Evolutionary conservation across 495 filamentous ascomycete species (phyloP).

Genomic region (Trichoderma reesei): DNA sequence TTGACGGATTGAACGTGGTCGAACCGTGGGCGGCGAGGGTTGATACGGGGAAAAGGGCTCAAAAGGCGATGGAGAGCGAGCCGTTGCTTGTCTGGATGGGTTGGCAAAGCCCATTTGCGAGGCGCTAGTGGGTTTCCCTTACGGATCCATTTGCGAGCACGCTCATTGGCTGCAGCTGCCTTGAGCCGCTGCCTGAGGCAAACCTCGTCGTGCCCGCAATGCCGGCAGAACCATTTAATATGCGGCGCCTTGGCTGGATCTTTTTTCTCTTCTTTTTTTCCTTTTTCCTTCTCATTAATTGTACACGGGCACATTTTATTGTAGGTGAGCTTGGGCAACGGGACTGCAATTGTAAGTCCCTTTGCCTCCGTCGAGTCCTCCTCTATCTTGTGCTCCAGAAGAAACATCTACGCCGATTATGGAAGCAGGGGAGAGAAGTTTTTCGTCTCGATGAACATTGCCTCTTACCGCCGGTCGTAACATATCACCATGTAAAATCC

Average conservation of each 20-base stretch:
- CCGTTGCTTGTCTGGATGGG: conserved; percentile 7
- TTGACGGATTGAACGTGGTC: conserved; percentile 30
- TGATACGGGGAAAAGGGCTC: conserved; percentile 23
- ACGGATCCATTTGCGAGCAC: conserved; percentile 12
- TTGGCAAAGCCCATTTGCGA: not conserved
- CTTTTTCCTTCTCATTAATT: conserved; percentile 43
- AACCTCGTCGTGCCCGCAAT: not conserved
- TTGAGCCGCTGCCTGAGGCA: conserved; percentile 10
- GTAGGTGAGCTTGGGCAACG: conserved; percentile 57
- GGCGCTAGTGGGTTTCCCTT: conserved; percentile 9
- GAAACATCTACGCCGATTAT: conserved; percentile 46
- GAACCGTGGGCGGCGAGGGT: conserved; percentile 18
- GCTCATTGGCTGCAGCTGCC: conserved; percentile 15
- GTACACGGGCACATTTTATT: conserved; percentile 73
- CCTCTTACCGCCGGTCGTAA: conserved; percentile 55
- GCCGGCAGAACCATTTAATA: not conserved
- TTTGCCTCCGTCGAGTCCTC: conserved; percentile 41
- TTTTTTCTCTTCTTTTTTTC: conserved; percentile 30
- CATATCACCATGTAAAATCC: conserved; percentile 24
- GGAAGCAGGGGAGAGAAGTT: conserved; percentile 45
- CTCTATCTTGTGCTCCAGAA: conserved; percentile 56
- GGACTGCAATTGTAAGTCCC: conserved; percentile 28
- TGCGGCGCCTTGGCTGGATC: conserved; percentile 15
- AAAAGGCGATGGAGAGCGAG: conserved; percentile 12
- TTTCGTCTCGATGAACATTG: conserved; percentile 38